Conservation (phyloP, 805 yeast species). For the Zygosaccharomyces pseudorouxii region DNA sequence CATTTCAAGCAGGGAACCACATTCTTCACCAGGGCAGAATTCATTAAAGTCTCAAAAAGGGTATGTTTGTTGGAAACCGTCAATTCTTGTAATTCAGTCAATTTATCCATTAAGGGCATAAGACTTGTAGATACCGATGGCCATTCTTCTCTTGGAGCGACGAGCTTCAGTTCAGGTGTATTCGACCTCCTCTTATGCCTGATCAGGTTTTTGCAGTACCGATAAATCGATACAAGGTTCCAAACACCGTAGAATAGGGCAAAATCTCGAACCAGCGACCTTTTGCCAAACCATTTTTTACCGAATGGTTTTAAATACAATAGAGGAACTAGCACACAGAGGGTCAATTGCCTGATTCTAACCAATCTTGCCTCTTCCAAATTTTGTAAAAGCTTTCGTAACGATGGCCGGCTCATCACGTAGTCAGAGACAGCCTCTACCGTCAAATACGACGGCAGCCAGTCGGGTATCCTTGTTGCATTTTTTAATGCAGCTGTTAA, state of each 20-base stretch:
- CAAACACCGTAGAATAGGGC: conserved; percentile 16
- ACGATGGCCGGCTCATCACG: neutral
- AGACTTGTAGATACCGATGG: conserved; percentile 15
- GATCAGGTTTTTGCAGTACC: conserved; percentile 5
- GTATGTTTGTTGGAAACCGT: conserved; percentile 13
- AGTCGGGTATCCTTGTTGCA: conserved; percentile 12
- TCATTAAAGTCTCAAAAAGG: conserved; percentile 19
- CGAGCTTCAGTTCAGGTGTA: neutral
- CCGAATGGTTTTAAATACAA: conserved; percentile 5
- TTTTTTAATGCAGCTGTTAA: conserved; percentile 2
- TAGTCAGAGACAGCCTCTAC: conserved; percentile 16
- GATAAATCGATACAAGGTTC: conserved; percentile 20
- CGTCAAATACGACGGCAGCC: conserved; percentile 15
- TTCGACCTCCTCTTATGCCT: conserved; percentile 1
- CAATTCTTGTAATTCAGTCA: conserved; percentile 26
- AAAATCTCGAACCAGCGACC: conserved; percentile 18
- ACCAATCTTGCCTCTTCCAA: conserved; percentile 6
- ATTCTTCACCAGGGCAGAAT: conserved; percentile 22
- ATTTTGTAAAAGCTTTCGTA: neutral
- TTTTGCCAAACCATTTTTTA: conserved; percentile 9
- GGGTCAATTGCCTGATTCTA: conserved; percentile 11
- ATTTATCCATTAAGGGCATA: conserved; percentile 23
- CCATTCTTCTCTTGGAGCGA: conserved; percentile 9
- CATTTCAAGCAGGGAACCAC: conserved; percentile 25
- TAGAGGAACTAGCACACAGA: conserved; percentile 18